Base-by-base conservation (phyloP, 2,329 filamentous ascomycete species). In the Colletotrichum magnum region DNA sequence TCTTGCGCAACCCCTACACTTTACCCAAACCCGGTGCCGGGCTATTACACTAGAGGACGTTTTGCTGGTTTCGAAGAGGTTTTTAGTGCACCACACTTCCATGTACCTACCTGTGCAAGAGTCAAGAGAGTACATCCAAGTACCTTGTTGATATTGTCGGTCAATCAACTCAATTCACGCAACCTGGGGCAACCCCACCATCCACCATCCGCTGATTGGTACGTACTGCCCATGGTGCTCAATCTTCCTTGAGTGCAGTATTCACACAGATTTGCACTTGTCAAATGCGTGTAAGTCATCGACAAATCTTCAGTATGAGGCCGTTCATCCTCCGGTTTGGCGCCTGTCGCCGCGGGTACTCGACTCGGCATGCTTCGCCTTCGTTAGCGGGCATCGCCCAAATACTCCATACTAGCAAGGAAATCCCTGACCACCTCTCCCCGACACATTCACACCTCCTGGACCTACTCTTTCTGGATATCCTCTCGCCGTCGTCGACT, bases 391-490 rank as follows among this genome's bases (percentile, higher is more conserved):
- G 66, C 16, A 57, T 69, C 24, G 26, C 56, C 26, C 32, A 62
- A 16, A 71, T 71, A 21, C 47, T 71, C 36, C 48, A 67, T 41
- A 71, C 51, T 15, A 65, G 70, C 24, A 83, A 80, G 69, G 68
- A 78, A 72, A 82, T 83, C 67, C 77, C 77, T 24, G 85, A 87
- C 76, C 78, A 79, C 70, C 79, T 87, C 53, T 85, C 87, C 41
- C 88, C 90, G 0, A 90, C 87, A 64, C 87, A 85, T 32, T 91
- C 90, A 0, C 84, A 90, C 79, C 88, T 93, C 53, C 87, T 97
- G 54, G 84, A 86, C 72, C 82, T 89, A 36, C 87, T 90, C 9
- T 85, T 95, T 1, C 76, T 80, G 56, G 88, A 89, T 72, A 84
- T 89, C 62, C 75, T 92, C 12, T 84, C 58, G 39, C 48, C 56